Evolutionary conservation across 192 early-diverging fungal genomes (phyloP), one percentile per base, ranked within the genome.

Genomic region (Rhizoclosmatium globosum): DNA sequence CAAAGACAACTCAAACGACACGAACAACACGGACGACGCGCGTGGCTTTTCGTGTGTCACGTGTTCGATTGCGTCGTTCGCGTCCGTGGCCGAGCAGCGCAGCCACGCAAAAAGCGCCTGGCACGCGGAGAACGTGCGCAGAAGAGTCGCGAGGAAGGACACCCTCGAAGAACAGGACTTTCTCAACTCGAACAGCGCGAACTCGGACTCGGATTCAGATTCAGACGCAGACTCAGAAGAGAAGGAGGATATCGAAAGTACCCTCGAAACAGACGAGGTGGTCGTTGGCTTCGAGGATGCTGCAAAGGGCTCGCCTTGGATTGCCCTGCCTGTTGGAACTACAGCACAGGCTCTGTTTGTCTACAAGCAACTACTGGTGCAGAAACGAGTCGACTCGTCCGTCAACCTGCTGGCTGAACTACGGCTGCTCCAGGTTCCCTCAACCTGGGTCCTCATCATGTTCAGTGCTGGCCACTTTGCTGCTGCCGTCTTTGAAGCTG

Each of bases 101-200:
- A 88, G 90, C 41, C 98, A 99, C 87, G 97, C 97, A 82, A 89
- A 91, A 45, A 91, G 93, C 45, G 95, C 98, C 87, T 99, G 98
- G 97, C 98, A 99, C 76, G 89, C 95, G 31, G 98, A 98, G 88
- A 99, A 99, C 83, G 82, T 99, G 45, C 97, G 97, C 88, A 93
- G 97, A 76, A 96, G 97, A 73, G 11, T 84, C 38, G 42, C 41
- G 9, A 50, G 43, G 15, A 23, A 68, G 42, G 66, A 66, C 7
- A 79, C 87, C 0, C 50, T 89, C 0, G 70, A 82, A 2, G 78
- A 84, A 50, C 77, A 74, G 4, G 82, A 73, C 38, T 89, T 89
- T 79, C 68, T 39, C 23, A 48, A 11, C 4, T 19, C 47, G 56
- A 62, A 15, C 67, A 78, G 44, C 23, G 60, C n/a, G 41, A 19